These are phyloP conservation scores for Hypomyces perniciosus DNA, from an alignment of 2,329 filamentous ascomycete genomes.

Conservation along the genomic window DNA sequence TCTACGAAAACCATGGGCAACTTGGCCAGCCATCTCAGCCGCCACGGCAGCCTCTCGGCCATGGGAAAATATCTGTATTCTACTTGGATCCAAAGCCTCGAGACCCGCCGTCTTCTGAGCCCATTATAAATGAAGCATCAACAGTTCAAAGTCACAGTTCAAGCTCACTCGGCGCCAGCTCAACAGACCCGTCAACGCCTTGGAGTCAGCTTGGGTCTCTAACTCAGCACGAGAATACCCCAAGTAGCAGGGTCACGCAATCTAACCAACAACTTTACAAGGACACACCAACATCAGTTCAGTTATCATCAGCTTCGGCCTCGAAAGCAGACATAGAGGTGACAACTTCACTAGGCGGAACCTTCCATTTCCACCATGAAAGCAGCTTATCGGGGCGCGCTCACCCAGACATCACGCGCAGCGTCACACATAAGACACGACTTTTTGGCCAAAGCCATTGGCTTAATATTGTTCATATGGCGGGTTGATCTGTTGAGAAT, in stretches of 20 bases:
- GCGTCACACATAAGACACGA: constrained; percentile 49
- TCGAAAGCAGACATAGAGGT: constrained; percentile 29
- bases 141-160: not conserved
- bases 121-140: not conserved
- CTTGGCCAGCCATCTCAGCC: not conserved
- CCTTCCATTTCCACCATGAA: constrained; percentile 38
- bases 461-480: constrained; percentile 43
- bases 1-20: constrained; percentile 23
- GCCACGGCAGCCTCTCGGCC: not conserved
- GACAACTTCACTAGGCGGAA: constrained; percentile 34
- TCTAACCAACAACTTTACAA: not conserved
- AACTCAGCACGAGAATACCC: not conserved
- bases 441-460: constrained; percentile 54
- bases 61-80: not conserved
- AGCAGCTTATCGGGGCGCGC: constrained; percentile 24
- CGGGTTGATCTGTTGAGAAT: constrained; percentile 22
- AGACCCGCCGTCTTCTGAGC: not conserved
- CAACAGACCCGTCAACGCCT: constrained; percentile 9
- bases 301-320: constrained; percentile 1
- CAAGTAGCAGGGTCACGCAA: not conserved
- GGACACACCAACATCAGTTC: not conserved
- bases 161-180: not conserved
- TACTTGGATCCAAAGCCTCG: not conserved
- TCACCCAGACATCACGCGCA: constrained; percentile 29
- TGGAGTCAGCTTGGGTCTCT: constrained; percentile 13